Evolutionary conservation across 495 filamentous ascomycete genomes (phyloP), one percentile per base, ranked within the genome.

Genomic region (Cenococcum geophilum): DNA sequence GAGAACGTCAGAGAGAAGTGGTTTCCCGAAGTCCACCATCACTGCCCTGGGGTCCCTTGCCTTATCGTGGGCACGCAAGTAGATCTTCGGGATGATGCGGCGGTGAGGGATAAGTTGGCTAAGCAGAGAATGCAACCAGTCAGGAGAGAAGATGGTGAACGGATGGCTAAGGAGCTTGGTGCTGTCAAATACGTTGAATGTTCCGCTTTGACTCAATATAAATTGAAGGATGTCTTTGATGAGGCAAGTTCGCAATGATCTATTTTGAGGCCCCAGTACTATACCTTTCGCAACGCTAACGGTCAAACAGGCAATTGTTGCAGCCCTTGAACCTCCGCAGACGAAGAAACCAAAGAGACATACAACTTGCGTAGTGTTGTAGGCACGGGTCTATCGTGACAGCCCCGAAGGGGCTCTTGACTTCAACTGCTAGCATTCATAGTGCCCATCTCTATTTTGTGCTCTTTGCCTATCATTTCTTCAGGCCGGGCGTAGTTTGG

Each of bases 1-100:
- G 93, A 98, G 75, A 98, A 98, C 85, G 95, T 98, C 36, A 84
- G 91, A 64, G 95, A 97, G 77, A 98, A 98, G 74, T 98, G 93
- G 93, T 91, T 97, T 68, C 93, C 93, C 16, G 93, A 98, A 74
- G 93, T 98, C 20, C 91, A 95, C 72, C 93, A 98, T 74, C 93
- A 98, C 75, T 98, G 93, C 74, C 93, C 93, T 22, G 93, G 93
- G 63, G 93, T 98, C 12, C 93, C 93, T 34, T 98, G 95, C 82
- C 78, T 98, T 50, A 97, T 98, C 65, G 93, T 98, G 64, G 93
- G 93, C 66, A 98, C 93, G 12, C 93, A 98, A 77, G 91, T 91
- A 58, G 93, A 98, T 89, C 79, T 98, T 70, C 80, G 93, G 66
- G 92, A 97, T 57, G 95, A 98, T 67, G 75, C 83, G n/a, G 82